Percentiles rank a stretch among this genome's conserved stretches.
Evolutionary conservation across 108 stramenopile genomes (phyloP).

Genomic region (Cyclotella baltica): DNA sequence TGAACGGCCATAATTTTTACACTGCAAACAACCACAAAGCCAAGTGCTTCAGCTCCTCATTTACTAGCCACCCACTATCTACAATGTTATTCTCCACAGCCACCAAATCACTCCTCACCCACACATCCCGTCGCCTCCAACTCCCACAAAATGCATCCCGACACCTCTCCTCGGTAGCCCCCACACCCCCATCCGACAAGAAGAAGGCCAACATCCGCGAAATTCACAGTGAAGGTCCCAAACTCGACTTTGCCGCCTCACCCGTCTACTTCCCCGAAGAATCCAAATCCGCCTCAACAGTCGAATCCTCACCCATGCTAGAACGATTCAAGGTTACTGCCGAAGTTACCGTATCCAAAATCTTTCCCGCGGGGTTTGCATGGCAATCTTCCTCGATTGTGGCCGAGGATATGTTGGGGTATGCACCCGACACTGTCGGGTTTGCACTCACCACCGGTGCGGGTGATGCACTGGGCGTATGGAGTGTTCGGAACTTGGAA

Average conservation of each 20-base stretch:
- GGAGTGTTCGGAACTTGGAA: no score
- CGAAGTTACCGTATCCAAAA: constrained; percentile 83
- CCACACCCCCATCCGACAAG: background rate
- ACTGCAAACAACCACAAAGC: no score
- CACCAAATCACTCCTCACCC: background rate
- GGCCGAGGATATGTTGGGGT: constrained; percentile 62
- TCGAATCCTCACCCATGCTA: constrained; percentile 14
- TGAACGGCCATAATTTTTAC: no score
- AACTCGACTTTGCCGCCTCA: constrained; percentile 4
- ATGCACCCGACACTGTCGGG: constrained; percentile 60
- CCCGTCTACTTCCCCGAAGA: constrained; percentile 6
- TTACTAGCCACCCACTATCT: no score
- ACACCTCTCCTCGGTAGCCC: background rate
- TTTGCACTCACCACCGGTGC: constrained; percentile 80
- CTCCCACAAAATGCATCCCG: background rate
- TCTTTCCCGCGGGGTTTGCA: constrained; percentile 88
- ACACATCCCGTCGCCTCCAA: background rate
- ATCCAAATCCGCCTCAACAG: background rate
- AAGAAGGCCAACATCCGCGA: background rate
- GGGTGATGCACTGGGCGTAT: constrained; percentile 79
- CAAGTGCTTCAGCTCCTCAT: background rate
- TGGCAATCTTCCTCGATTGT: constrained; percentile 82
- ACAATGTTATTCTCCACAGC: constrained; percentile 1
- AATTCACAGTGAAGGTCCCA: constrained; percentile 9
- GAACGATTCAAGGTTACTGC: constrained; percentile 68